Evolutionary conservation across 306 rosid species (phyloP).

Genomic region (Canavalia ensiformis): DNA sequence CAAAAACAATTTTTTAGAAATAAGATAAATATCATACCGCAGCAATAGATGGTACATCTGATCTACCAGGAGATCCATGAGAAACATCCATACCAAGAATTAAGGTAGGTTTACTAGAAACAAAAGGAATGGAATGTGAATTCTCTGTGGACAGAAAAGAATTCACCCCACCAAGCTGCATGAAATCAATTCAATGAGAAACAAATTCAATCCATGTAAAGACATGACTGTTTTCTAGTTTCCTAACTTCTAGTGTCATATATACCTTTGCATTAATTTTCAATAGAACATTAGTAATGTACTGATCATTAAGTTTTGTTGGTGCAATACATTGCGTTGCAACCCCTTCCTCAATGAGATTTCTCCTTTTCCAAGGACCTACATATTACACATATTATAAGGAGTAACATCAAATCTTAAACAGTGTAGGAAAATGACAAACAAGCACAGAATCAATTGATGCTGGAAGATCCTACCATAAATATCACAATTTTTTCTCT

Average conservation of each 20-base stretch:
- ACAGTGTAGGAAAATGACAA: not conserved
- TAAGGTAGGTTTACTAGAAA: constrained; percentile 54
- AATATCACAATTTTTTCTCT: constrained; percentile 58
- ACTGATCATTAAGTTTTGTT: constrained; percentile 54
- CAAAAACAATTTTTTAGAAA: too few species aligned
- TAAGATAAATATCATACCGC: constrained; percentile 52
- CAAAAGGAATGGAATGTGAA: constrained; percentile 40
- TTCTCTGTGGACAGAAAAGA: constrained; percentile 45
- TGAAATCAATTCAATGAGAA: constrained; percentile 1
- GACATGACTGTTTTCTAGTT: too few species aligned
- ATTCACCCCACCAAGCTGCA: constrained; percentile 64
- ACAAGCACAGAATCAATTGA: not conserved
- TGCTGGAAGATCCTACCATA: constrained; percentile 50
- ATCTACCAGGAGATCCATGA: constrained; percentile 61
- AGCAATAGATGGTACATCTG: constrained; percentile 60
- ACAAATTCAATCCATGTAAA: not conserved
- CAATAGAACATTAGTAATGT: constrained; percentile 58
- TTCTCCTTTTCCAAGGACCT: constrained; percentile 67
- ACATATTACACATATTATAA: not conserved
- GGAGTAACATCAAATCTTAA: not conserved
- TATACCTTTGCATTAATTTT: constrained; percentile 67
- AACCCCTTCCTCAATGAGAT: constrained; percentile 50
- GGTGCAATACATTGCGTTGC: constrained; percentile 63
- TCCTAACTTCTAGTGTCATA: not conserved
- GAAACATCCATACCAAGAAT: constrained; percentile 68